phyloP scores from a whole-genome alignment of 371 early-diverging fungal genomes.

The Phascolomyces articulosus region DNA sequence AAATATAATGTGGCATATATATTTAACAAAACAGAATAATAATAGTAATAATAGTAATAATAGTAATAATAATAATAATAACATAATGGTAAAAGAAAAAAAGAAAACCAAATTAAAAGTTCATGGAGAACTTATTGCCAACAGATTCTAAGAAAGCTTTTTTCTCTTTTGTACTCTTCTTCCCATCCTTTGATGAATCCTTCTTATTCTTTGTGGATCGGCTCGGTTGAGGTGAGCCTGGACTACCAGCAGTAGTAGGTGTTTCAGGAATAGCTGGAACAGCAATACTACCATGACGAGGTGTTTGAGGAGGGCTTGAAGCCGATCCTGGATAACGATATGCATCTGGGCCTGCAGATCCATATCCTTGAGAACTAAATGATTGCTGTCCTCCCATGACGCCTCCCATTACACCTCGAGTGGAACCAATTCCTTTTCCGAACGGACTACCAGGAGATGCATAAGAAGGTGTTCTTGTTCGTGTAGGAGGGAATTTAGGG shows the following conservation, averaged over 20 bases:
- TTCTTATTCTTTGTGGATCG: constrained; percentile 9
- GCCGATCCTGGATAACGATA: constrained; percentile 6
- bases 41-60: too few species aligned
- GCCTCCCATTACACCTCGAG: neutral
- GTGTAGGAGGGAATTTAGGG: neutral
- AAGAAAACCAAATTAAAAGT: constrained; percentile 3
- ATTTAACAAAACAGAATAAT: neutral
- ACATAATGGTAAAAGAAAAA: too few species aligned
- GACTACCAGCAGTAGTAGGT: neutral
- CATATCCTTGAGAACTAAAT: constrained; percentile 2
- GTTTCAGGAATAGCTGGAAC: constrained; percentile 2
- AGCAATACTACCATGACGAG: constrained; percentile 10
- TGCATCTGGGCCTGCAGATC: neutral
- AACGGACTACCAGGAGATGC: constrained; percentile 3
- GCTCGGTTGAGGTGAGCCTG: constrained; percentile 5
- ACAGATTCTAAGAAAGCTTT: constrained; percentile 43
- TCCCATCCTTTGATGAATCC: constrained; percentile 25
- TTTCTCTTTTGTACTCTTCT: constrained; percentile 29
- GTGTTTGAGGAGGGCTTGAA: constrained; percentile 9
- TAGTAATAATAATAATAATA: too few species aligned
- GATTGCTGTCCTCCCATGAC: too few species aligned
- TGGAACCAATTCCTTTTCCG: neutral
- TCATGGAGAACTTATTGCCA: constrained; percentile 41
- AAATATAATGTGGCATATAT: neutral
- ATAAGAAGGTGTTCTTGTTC: constrained; percentile 6